A percentile compares a stretch with the other conserved stretches of the same genome.
These are phyloP conservation scores for Madurella fahalii DNA, from an alignment of 2,329 filamentous ascomycete genomes.

Conservation along the genomic window DNA sequence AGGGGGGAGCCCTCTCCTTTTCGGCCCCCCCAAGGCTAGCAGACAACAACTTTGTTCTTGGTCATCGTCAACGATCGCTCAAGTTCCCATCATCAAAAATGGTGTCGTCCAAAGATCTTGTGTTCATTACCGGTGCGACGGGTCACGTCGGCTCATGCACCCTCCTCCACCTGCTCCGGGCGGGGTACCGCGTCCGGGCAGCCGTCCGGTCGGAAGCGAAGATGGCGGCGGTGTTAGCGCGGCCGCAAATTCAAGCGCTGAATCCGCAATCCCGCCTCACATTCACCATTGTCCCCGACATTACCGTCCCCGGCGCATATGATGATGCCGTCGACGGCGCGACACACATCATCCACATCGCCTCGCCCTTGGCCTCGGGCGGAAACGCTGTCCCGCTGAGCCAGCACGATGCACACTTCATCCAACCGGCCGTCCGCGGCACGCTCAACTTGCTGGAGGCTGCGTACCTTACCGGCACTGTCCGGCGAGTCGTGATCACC, in stretches of 20 bases:
- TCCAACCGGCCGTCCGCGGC: slow-evolving; percentile 22
- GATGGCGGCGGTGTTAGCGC: slow-evolving; percentile 25
- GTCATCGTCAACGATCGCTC: neutral
- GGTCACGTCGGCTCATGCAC: slow-evolving; percentile 36
- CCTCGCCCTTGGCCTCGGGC: slow-evolving; percentile 23
- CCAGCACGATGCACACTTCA: slow-evolving; percentile 21
- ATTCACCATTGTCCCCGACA: slow-evolving; percentile 33
- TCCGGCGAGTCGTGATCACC: slow-evolving; percentile 28
- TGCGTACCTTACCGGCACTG: slow-evolving; percentile 19
- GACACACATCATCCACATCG: slow-evolving; percentile 28
- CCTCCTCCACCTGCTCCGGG: slow-evolving; percentile 31
- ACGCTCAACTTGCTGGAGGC: slow-evolving; percentile 27
- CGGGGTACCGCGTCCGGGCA: slow-evolving; percentile 35
- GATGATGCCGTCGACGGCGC: slow-evolving; percentile 32
- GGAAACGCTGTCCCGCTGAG: slow-evolving; percentile 14
- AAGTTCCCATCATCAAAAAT: neutral
- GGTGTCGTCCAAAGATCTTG: slow-evolving; percentile 16
- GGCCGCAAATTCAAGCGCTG: slow-evolving; percentile 28
- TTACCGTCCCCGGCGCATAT: slow-evolving; percentile 30
- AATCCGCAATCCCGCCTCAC: slow-evolving; percentile 25
- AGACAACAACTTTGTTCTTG: neutral
- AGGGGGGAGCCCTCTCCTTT: neutral
- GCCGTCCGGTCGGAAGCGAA: slow-evolving; percentile 34
- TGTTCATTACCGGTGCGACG: slow-evolving; percentile 36
- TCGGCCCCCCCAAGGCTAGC: neutral